Conservation (phyloP, 2,329 filamentous ascomycete genomes). For the Xylariaceae sp. region DNA sequence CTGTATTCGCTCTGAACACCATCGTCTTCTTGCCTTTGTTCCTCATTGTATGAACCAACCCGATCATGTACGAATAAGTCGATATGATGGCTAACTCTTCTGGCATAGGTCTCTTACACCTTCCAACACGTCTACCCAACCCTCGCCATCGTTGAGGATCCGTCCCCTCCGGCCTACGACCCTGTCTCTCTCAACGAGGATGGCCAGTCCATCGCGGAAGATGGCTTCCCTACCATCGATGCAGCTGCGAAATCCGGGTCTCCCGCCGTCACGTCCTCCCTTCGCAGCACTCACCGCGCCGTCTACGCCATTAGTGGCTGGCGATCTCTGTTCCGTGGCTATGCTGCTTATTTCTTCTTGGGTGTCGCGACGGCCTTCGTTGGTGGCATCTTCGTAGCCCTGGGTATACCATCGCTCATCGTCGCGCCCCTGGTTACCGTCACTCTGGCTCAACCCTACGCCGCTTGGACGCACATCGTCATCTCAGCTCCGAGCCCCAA, state of each 20-base stretch:
- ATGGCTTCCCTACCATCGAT: conserved; percentile 43
- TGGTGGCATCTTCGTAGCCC: conserved; percentile 51
- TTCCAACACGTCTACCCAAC: conserved; percentile 58
- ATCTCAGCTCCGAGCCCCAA: conserved; percentile 72
- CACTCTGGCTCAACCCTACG: conserved; percentile 69
- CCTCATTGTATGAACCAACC: conserved; percentile 47
- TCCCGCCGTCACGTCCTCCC: conserved; percentile 56
- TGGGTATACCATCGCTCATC: conserved; percentile 52
- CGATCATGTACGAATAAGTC: no score
- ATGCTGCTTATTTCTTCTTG: conserved; percentile 57
- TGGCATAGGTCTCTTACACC: conserved; percentile 57
- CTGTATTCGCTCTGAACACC: conserved; percentile 49
- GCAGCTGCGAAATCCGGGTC: conserved; percentile 45
- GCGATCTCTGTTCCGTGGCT: conserved; percentile 72
- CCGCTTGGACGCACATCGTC: conserved; percentile 86
- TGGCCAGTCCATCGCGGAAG: conserved; percentile 44
- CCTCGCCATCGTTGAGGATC: conserved; percentile 65
- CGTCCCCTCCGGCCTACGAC: conserved; percentile 61
- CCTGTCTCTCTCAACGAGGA: conserved; percentile 54
- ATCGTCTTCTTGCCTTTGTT: conserved; percentile 54
- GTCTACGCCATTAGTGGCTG: conserved; percentile 70
- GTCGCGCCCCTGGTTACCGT: conserved; percentile 65
- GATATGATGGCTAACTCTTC: conserved; percentile 25
- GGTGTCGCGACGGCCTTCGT: conserved; percentile 45
- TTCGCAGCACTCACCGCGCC: conserved; percentile 58